A percentile compares a stretch with the other conserved stretches of the same genome.
phyloP scores from a whole-genome alignment of 2,329 filamentous ascomycete genomes.

The Venturia pyrina region DNA sequence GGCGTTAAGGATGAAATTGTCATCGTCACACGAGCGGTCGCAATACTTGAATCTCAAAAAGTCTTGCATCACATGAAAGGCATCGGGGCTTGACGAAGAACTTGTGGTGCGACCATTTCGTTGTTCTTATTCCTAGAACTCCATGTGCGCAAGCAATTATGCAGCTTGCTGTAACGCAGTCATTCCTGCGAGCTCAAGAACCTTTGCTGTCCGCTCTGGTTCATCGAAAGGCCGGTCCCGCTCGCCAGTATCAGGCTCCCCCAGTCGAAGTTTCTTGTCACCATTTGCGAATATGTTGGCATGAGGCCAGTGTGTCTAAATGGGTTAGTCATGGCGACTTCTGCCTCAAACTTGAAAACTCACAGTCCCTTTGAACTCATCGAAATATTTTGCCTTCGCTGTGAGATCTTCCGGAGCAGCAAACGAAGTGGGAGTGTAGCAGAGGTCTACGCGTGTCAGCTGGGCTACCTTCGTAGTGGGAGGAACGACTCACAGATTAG shows the following conservation, averaged over 20 bases:
- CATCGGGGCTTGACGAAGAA: neutral
- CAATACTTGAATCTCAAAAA: neutral
- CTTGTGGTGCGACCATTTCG: neutral
- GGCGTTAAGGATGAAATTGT: neutral
- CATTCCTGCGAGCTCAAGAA: neutral
- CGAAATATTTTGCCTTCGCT: neutral
- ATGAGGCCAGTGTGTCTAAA: neutral
- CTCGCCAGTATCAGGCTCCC: neutral
- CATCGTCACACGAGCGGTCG: neutral
- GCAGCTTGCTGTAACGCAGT: neutral
- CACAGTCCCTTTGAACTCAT: neutral
- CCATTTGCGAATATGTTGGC: neutral
- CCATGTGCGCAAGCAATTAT: neutral
- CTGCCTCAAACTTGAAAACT: neutral
- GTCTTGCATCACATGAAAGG: neutral
- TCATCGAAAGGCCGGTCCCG: neutral
- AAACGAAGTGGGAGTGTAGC: neutral
- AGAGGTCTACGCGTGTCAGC: neutral
- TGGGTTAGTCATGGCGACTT: neutral
- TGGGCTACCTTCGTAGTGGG: neutral
- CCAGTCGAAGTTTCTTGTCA: neutral
- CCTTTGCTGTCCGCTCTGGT: neutral
- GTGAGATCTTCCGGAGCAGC: neutral
- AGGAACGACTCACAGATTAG: neutral
- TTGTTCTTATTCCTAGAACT: neutral